phyloP scores from a whole-genome alignment of 169 alveolate genomes.

The Amoebophrya sp. region DNA sequence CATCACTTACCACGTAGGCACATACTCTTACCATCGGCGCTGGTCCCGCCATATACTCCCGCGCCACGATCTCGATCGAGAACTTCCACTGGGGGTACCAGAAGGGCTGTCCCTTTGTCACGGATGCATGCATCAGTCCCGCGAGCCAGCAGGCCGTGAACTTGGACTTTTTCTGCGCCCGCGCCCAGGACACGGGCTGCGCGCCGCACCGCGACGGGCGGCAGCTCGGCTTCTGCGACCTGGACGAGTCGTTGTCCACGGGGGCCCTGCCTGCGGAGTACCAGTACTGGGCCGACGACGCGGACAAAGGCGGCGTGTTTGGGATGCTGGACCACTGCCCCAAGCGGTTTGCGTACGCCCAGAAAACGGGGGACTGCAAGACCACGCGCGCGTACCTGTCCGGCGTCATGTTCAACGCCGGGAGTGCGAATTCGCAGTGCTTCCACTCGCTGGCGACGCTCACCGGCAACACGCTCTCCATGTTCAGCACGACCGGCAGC shows the following conservation, averaged over 20 bases:
- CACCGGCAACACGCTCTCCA: not conserved
- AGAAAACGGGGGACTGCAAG: not conserved
- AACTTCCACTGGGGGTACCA: not conserved
- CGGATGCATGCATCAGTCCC: not conserved
- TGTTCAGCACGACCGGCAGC: not conserved
- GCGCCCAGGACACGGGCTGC: not conserved
- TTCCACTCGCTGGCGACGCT: not conserved
- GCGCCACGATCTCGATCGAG: not conserved
- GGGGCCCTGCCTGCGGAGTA: too few species aligned
- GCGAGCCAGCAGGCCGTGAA: not conserved
- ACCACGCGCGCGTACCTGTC: not conserved
- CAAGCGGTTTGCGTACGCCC: not conserved
- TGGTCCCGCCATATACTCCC: too few species aligned
- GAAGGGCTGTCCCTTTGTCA: not conserved
- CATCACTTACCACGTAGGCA: too few species aligned
- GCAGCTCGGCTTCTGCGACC: not conserved
- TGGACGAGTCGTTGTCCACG: not conserved
- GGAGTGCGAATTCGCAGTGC: not conserved
- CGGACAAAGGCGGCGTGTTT: not conserved
- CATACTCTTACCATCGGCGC: too few species aligned
- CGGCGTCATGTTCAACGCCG: not conserved
- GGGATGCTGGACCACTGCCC: not conserved
- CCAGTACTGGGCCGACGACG: not conserved
- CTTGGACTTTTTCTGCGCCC: not conserved
- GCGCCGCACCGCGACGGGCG: not conserved